Evolutionary conservation across 179 eudicot species (phyloP), one percentile per base, ranked within the genome.

Genomic region (Nepenthes alata): DNA sequence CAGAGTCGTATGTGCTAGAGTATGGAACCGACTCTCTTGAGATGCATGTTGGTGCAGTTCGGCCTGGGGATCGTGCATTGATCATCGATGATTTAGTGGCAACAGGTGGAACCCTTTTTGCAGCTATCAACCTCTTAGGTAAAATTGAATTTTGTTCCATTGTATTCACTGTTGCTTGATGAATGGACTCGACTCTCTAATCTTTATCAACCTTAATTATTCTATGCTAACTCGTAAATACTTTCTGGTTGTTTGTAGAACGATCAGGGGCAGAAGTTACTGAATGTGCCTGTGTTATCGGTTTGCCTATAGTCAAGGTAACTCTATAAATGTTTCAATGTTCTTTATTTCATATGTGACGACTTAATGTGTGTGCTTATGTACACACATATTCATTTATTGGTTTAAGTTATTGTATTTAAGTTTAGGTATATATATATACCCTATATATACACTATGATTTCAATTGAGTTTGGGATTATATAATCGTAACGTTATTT

Each of bases 241-340:
- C 25, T 25, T 25, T 25, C 1, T 25, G 25, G 25, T 25, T 25
- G 25, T 38, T 54, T 59, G 34, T 49, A 88, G 96, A 86, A 67
- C 82, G 94, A 16, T 79, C 72, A 67, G 80, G 76, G 2, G 94
- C 87, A 14, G 77, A 76, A 37, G 96, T 88, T 37, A 86, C 67
- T 49, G 96, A 86, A 69, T 88, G 94, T 59, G 96, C 74, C 11
- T 88, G 96, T 70, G 96, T 88, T 4, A 82, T 88, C 38, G 96
- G 89, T 10, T 63, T 88, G 66, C 85, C 84, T 25, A 87, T 86
- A 69, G 81, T 81, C 63, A 81, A 83, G 96, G 96, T 87, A 75
- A 59, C 11, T 39, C 4, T 6, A 35, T 13, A 14, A 6, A 25
- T 37, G 5, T 62, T 9, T 12, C 25, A 12, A 8, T 12, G 14